Percentiles rank a stretch among this genome's conserved stretches.
phyloP scores from a whole-genome alignment of 2,329 filamentous ascomycete species.

The Cladophialophora carrionii region DNA sequence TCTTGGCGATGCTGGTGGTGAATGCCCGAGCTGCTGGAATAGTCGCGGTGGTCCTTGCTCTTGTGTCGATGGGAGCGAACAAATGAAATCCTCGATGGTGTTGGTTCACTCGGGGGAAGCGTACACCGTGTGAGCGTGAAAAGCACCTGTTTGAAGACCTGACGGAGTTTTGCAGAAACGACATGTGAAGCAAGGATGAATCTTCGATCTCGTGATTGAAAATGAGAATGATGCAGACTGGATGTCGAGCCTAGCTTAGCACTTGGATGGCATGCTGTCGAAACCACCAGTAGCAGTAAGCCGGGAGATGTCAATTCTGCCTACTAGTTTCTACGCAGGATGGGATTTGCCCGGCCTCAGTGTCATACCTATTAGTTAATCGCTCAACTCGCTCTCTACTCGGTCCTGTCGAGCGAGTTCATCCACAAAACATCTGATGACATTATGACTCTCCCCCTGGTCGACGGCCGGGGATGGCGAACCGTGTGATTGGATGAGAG shows the following conservation, averaged over 20 bases:
- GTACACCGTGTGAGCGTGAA: background rate
- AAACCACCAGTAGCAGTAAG: background rate
- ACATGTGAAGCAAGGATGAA: background rate
- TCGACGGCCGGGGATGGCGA: background rate
- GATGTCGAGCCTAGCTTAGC: background rate
- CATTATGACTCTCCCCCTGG: background rate
- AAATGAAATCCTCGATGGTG: background rate
- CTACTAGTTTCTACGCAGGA: background rate
- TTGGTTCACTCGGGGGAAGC: background rate
- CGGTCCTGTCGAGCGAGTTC: background rate
- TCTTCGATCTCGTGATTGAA: background rate
- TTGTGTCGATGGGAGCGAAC: background rate
- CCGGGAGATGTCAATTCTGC: background rate
- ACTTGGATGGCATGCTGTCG: background rate
- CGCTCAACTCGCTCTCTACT: too few relatives aligned
- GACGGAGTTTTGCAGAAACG: background rate
- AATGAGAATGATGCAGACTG: background rate
- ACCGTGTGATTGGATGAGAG: background rate
- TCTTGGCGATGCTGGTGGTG: conserved; percentile 13
- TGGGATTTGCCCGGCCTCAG: background rate
- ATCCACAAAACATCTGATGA: background rate
- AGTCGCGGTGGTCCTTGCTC: background rate
- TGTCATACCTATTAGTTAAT: too few relatives aligned
- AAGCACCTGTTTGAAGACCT: background rate
- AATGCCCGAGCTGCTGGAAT: conserved; percentile 2